Percentiles rank a stretch among this genome's conserved stretches.
These are phyloP conservation scores for Kurtzmaniella quercitrusa DNA, from an alignment of 1,139 yeast genomes.

Conservation along the genomic window DNA sequence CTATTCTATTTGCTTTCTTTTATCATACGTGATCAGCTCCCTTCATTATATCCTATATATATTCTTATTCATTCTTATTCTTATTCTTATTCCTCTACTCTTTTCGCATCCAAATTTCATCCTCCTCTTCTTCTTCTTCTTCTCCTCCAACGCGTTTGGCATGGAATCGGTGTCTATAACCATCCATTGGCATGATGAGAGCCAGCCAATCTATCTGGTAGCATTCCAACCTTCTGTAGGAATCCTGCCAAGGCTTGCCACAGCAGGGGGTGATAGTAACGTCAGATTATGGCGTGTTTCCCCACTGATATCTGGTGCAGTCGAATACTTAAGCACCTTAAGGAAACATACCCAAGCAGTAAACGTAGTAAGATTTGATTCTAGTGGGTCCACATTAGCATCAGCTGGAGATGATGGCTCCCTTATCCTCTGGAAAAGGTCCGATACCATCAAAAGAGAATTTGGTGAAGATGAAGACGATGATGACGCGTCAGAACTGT, in stretches of 20 bases:
- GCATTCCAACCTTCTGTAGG: conserved; percentile 59
- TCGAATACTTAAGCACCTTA: conserved; percentile 68
- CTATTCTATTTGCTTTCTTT: too few species aligned
- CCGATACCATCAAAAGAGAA: conserved; percentile 51
- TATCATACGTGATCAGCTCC: too few species aligned
- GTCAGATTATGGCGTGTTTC: conserved; percentile 59
- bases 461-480: conserved; percentile 52
- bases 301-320: conserved; percentile 7
- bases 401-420: conserved; percentile 96
- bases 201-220: conserved; percentile 78
- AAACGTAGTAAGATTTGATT: conserved; percentile 80
- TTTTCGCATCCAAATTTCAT: too few species aligned
- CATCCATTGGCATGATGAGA: conserved; percentile 80
- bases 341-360: conserved; percentile 93
- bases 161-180: conserved; percentile 63
- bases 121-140: conserved; percentile 1
- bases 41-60: too few species aligned
- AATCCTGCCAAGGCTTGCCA: conserved; percentile 52
- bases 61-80: too few species aligned
- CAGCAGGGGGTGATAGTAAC: conserved; percentile 94
- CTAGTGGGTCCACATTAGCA: conserved; percentile 64
- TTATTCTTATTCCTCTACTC: too few species aligned
- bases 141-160: neutral
- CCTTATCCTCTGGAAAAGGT: conserved; percentile 69
- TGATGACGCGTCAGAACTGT: conserved; percentile 61